A percentile compares a stretch with the other conserved stretches of the same genome.
These are phyloP conservation scores for Melocanna baccifera DNA, from an alignment of 176 grass and related monocot species.

Conservation along the genomic window DNA sequence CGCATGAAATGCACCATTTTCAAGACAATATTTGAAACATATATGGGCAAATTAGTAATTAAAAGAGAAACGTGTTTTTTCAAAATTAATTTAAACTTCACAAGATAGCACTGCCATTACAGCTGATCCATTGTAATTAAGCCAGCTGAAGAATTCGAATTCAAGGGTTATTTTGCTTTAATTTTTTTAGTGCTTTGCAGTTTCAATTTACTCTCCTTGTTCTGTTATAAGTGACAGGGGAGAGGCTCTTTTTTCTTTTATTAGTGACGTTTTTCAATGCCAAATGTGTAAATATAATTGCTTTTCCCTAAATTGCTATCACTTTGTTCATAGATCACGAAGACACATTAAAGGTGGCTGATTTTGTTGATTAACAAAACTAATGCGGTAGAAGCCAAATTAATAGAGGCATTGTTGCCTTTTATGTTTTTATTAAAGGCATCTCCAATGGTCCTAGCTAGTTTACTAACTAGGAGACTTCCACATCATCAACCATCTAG, in stretches of 20 bases:
- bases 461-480: no score
- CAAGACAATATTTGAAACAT: background rate
- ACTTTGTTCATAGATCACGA: no score
- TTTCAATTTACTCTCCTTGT: no score
- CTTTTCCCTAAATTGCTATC: no score
- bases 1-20: background rate
- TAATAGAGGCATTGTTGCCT: background rate
- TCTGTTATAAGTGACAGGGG: no score
- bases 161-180: background rate
- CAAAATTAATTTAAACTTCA: background rate
- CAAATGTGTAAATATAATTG: no score
- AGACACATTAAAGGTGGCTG: background rate
- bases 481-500: no score
- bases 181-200: no score
- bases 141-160: background rate
- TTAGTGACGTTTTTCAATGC: no score
- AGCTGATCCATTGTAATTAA: background rate
- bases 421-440: background rate
- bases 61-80: background rate
- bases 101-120: background rate
- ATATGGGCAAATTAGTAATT: background rate
- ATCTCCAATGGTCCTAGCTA: no score
- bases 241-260: no score
- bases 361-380: background rate
- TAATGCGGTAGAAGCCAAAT: background rate